These are phyloP conservation scores for Macrocybe gigantea DNA, from an alignment of 768 basidiomycete species.

Conservation along the genomic window DNA sequence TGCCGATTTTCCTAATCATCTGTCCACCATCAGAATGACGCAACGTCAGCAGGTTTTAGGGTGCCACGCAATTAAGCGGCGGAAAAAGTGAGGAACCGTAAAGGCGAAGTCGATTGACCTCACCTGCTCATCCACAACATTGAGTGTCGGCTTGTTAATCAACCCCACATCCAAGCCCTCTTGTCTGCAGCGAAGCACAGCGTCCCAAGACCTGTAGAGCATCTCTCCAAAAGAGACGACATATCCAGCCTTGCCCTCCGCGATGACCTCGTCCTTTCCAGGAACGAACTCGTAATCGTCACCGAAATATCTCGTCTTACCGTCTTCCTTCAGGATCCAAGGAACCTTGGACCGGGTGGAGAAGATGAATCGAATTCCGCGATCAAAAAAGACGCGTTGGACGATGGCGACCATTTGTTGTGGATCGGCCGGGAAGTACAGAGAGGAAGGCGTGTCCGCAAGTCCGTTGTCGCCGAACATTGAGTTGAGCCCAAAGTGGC, in stretches of 20 bases:
- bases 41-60: neutral
- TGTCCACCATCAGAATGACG: constrained; percentile 12
- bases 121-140: constrained; percentile 79
- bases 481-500: constrained; percentile 62
- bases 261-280: constrained; percentile 79
- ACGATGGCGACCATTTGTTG: constrained; percentile 77
- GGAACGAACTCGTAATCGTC: constrained; percentile 72
- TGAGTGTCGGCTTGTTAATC: constrained; percentile 82
- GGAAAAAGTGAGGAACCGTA: neutral
- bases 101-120: constrained; percentile 4
- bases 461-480: constrained; percentile 89
- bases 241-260: constrained; percentile 74
- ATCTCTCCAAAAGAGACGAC: constrained; percentile 86
- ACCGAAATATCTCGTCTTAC: constrained; percentile 56
- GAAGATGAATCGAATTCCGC: constrained; percentile 80
- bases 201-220: constrained; percentile 80
- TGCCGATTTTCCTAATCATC: constrained; percentile 66
- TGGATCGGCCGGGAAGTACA: constrained; percentile 88
- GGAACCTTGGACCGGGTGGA: constrained; percentile 89
- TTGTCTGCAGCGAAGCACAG: constrained; percentile 67
- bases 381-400: constrained; percentile 75
- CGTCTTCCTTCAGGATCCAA: constrained; percentile 75
- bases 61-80: neutral
- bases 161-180: constrained; percentile 76
- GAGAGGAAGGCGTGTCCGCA: constrained; percentile 66